These are phyloP conservation scores for Orobanche coerulescens DNA, from an alignment of 257 asterid genomes.

Conservation along the genomic window DNA sequence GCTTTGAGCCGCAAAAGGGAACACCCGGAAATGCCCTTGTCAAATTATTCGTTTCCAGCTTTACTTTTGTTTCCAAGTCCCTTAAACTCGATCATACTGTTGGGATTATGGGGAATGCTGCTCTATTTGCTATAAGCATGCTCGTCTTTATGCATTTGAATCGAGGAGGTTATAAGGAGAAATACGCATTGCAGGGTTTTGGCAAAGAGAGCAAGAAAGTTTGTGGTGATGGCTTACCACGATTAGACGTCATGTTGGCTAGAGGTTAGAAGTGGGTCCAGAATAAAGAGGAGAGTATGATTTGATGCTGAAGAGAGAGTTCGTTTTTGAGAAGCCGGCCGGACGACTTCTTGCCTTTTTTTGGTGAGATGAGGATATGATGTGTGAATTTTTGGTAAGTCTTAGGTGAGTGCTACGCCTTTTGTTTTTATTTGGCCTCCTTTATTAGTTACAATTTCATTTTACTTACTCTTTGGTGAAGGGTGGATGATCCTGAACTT, in stretches of 20 bases:
- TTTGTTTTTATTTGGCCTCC: background rate
- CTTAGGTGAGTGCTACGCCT: slow-evolving; percentile 18
- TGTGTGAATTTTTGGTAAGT: slow-evolving; percentile 27
- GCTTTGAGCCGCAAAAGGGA: slow-evolving; percentile 24
- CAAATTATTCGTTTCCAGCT: slow-evolving; percentile 46
- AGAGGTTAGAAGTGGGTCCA: slow-evolving; percentile 52
- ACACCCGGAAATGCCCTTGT: slow-evolving; percentile 39
- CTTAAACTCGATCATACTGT: slow-evolving; percentile 63
- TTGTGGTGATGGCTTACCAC: slow-evolving; percentile 27
- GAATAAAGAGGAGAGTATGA: too few relatives aligned
- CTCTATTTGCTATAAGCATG: slow-evolving; percentile 84
- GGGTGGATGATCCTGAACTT: slow-evolving; percentile 1
- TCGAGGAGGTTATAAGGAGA: slow-evolving; percentile 45
- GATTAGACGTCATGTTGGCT: slow-evolving; percentile 68
- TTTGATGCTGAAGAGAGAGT: slow-evolving; percentile 15
- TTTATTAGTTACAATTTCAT: slow-evolving; percentile 1
- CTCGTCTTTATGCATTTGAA: slow-evolving; percentile 68
- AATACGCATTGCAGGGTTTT: slow-evolving; percentile 31
- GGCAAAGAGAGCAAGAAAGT: slow-evolving; percentile 36
- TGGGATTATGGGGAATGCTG: slow-evolving; percentile 84
- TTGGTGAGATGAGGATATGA: slow-evolving; percentile 15
- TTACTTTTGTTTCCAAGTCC: slow-evolving; percentile 43
- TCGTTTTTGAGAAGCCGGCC: background rate
- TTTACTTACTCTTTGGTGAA: slow-evolving; percentile 16
- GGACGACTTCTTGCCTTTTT: background rate